A percentile compares a stretch with the other conserved stretches of the same genome.
These are phyloP conservation scores for Fusarium domesticum DNA, from an alignment of 2,329 filamentous ascomycete genomes.

Conservation along the genomic window DNA sequence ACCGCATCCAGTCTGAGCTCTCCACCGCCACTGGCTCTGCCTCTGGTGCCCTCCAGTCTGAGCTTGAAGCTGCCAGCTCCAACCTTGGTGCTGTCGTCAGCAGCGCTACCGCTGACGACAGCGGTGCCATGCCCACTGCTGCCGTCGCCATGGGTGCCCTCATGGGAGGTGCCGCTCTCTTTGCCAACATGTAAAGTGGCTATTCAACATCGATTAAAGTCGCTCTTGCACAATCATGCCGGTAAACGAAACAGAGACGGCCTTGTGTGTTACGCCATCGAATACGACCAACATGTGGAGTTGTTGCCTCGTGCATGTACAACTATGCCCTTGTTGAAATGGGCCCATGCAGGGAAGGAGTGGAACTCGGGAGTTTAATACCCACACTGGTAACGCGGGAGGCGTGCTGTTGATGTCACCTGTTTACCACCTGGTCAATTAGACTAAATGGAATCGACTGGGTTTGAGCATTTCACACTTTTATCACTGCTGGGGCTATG, in stretches of 20 bases:
- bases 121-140: slow-evolving; percentile 39
- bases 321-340: background rate
- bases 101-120: slow-evolving; percentile 23
- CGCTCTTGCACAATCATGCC: slow-evolving; percentile 1
- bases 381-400: background rate
- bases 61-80: slow-evolving; percentile 18
- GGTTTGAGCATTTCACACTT: no score
- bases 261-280: slow-evolving; percentile 1
- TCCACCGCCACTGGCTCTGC: slow-evolving; percentile 23
- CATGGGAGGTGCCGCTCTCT: slow-evolving; percentile 45
- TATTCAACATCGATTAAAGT: background rate
- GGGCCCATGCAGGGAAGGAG: background rate
- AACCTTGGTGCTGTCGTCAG: slow-evolving; percentile 10
- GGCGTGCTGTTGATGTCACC: no score
- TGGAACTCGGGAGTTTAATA: background rate
- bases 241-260: slow-evolving; percentile 12
- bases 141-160: slow-evolving; percentile 46
- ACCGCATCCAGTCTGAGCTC: slow-evolving; percentile 28
- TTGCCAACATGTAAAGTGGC: slow-evolving; percentile 43
- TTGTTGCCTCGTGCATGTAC: background rate
- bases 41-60: slow-evolving; percentile 14
- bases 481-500: no score
- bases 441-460: no score
- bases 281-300: background rate
- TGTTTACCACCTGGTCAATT: no score